Conservation (phyloP, 257 asterid species). For the Lycium ferocissimum region DNA sequence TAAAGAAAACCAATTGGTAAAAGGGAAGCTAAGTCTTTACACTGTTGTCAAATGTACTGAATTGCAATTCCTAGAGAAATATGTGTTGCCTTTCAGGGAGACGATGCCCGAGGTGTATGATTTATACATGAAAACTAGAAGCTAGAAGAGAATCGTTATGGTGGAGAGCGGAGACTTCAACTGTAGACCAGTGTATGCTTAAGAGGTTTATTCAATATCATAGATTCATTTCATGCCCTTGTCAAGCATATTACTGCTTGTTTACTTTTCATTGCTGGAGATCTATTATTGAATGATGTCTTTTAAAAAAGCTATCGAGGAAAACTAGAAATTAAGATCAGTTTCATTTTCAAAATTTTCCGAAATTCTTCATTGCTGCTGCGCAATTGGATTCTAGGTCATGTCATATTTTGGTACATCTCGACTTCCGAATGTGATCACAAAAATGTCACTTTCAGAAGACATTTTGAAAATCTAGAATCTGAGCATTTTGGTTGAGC, state of each 20-base stretch:
- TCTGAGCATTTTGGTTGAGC: too few species aligned
- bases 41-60: neutral
- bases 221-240: too few species aligned
- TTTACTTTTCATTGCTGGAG: neutral
- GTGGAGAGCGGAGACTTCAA: neutral
- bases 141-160: neutral
- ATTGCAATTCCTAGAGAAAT: slow-evolving; percentile 21
- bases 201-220: neutral
- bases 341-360: neutral
- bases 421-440: too few species aligned
- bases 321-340: neutral
- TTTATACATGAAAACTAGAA: neutral
- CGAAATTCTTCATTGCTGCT: too few species aligned
- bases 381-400: too few species aligned
- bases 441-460: too few species aligned
- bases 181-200: neutral
- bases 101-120: slow-evolving; percentile 30
- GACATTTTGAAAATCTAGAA: too few species aligned
- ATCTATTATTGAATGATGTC: neutral
- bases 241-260: neutral
- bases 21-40: neutral
- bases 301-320: neutral
- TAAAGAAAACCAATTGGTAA: slow-evolving; percentile 15
- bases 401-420: too few species aligned
- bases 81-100: slow-evolving; percentile 33